Evolutionary conservation across 768 basidiomycete species (phyloP).

Genomic region (Trichaptum fuscoviolaceum): DNA sequence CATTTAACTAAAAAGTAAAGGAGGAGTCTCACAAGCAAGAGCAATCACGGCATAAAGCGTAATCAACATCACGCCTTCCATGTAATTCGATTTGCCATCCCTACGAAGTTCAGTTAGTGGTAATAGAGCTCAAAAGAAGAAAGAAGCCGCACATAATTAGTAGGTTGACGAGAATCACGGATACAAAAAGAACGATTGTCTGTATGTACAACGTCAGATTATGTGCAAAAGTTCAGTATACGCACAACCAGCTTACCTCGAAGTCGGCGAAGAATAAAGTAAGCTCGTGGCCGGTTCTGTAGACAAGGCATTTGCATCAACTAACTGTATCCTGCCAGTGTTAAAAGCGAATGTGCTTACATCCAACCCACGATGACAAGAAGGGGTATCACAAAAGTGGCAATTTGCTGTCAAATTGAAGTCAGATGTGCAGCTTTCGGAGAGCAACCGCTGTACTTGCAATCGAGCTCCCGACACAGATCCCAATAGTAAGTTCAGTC

Average conservation of each 20-base stretch:
- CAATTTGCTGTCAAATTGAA: slow-evolving; percentile 58
- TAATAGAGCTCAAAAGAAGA: neutral
- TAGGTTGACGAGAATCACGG: slow-evolving; percentile 83
- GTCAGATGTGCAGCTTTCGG: neutral
- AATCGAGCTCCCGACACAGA: slow-evolving; percentile 79
- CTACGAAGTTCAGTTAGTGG: slow-evolving; percentile 24
- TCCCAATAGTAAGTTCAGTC: slow-evolving; percentile 70
- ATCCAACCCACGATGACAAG: slow-evolving; percentile 89
- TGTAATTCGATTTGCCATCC: slow-evolving; percentile 85
- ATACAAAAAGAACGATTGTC: slow-evolving; percentile 83
- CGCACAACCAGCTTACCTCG: slow-evolving; percentile 43
- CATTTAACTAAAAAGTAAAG: slow-evolving; percentile 3
- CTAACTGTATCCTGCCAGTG: slow-evolving; percentile 7
- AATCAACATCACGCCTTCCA: slow-evolving; percentile 82
- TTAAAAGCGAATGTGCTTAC: slow-evolving; percentile 34
- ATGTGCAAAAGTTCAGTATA: neutral
- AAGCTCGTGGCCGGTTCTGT: slow-evolving; percentile 60
- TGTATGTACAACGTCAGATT: slow-evolving; percentile 20
- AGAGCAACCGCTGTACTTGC: slow-evolving; percentile 35
- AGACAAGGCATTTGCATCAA: slow-evolving; percentile 6
- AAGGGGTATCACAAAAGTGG: slow-evolving; percentile 79
- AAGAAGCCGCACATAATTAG: slow-evolving; percentile 54
- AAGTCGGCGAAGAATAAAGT: slow-evolving; percentile 85
- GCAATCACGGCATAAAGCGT: slow-evolving; percentile 78
- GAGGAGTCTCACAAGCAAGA: slow-evolving; percentile 56